Conservation (phyloP, 768 basidiomycete species). For the Podaxis pistillaris region DNA sequence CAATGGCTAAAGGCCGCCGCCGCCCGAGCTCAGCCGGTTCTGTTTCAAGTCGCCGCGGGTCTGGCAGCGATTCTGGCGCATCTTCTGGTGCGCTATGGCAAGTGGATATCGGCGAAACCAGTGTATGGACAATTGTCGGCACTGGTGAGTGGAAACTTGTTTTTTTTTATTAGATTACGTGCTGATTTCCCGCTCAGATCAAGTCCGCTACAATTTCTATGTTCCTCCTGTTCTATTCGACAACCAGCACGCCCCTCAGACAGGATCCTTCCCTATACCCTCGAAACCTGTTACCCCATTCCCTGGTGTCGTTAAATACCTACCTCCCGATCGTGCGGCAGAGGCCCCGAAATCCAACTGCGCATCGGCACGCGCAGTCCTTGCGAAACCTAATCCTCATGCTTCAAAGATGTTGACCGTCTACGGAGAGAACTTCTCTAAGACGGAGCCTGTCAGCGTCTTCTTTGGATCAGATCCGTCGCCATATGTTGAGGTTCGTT, state of each 20-base stretch:
- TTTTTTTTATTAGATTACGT: conserved; percentile 14
- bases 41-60: conserved; percentile 65
- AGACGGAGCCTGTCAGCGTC: conserved; percentile 75
- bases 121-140: conserved; percentile 93
- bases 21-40: conserved; percentile 79
- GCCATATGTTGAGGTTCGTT: conserved; percentile 84
- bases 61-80: conserved; percentile 63
- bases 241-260: conserved; percentile 70
- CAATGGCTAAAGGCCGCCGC: conserved; percentile 56
- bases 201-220: conserved; percentile 92
- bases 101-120: conserved; percentile 90
- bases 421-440: conserved; percentile 88
- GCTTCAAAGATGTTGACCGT: conserved; percentile 80
- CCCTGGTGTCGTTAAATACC: conserved; percentile 86
- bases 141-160: conserved; percentile 55
- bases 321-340: conserved; percentile 83
- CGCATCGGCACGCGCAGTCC: conserved; percentile 59
- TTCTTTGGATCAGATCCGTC: conserved; percentile 89
- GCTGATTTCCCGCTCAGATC: conserved; percentile 48
- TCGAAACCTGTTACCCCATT: conserved; percentile 84
- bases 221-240: conserved; percentile 84
- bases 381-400: conserved; percentile 78
- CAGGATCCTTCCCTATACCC: conserved; percentile 74
- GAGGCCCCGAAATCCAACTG: conserved; percentile 78
- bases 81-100: conserved; percentile 83